phyloP scores from a whole-genome alignment of 2,329 filamentous ascomycete species.

The Emmonsiellopsis sp. region DNA sequence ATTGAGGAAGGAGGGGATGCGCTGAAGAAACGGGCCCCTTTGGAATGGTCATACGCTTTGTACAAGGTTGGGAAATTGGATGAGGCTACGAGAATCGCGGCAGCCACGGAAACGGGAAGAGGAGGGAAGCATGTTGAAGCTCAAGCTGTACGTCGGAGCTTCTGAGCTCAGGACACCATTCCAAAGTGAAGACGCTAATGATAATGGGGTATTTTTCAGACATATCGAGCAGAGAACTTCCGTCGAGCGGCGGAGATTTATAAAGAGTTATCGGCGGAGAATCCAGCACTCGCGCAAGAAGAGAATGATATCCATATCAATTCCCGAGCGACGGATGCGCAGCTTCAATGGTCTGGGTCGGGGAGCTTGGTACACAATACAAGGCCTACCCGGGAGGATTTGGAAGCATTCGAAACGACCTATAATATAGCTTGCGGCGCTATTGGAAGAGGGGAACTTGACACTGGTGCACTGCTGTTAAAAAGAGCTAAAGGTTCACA shows the following conservation, averaged over 20 bases:
- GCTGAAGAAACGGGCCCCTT: conserved; percentile 45
- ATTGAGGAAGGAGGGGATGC: conserved; percentile 46
- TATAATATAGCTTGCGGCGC: conserved; percentile 57
- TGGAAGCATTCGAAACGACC: conserved; percentile 56
- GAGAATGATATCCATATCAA: conserved; percentile 56
- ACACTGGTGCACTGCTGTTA: conserved; percentile 49
- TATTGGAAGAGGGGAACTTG: conserved; percentile 52
- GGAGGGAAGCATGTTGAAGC: conserved; percentile 53
- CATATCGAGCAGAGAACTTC: conserved; percentile 54
- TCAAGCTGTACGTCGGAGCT: conserved; percentile 43
- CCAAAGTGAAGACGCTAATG: not conserved
- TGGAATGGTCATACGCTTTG: conserved; percentile 55
- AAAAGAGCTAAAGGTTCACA: conserved; percentile 47
- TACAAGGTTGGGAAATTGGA: conserved; percentile 52
- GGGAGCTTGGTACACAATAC: conserved; percentile 43
- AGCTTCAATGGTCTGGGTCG: conserved; percentile 51
- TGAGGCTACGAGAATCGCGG: conserved; percentile 46
- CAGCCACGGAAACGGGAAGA: conserved; percentile 32
- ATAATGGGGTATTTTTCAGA: conserved; percentile 15
- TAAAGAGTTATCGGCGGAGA: conserved; percentile 37
- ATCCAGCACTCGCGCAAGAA: conserved; percentile 37
- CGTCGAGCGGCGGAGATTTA: conserved; percentile 47
- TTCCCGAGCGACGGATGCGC: conserved; percentile 51
- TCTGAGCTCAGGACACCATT: conserved; percentile 1
- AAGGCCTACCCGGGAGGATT: conserved; percentile 48